These are phyloP conservation scores for Mortierella sp. DNA, from an alignment of 371 early-diverging fungal genomes.

Conservation along the genomic window DNA sequence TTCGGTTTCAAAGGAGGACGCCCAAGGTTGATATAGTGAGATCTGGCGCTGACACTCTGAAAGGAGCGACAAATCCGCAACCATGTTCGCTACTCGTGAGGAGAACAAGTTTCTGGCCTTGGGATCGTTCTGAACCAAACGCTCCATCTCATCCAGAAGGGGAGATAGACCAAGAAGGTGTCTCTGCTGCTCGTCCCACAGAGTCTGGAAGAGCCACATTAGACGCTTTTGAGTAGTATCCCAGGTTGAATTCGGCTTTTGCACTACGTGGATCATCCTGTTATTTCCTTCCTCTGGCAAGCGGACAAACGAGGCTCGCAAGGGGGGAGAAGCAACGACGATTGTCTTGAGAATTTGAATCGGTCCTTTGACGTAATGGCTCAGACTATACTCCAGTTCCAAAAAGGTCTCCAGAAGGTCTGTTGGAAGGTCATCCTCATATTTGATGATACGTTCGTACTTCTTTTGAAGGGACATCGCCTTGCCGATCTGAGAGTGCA, in stretches of 20 bases:
- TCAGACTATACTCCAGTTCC: slow-evolving; percentile 31
- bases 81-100: slow-evolving; percentile 11
- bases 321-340: slow-evolving; percentile 32
- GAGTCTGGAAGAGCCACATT: slow-evolving; percentile 29
- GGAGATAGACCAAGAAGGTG: slow-evolving; percentile 13
- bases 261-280: slow-evolving; percentile 11
- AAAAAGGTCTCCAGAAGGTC: slow-evolving; percentile 31
- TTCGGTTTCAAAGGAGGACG: slow-evolving; percentile 28
- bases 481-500: slow-evolving; percentile 23
- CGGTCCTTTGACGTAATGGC: slow-evolving; percentile 14
- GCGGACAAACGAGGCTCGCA: slow-evolving; percentile 28
- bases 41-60: slow-evolving; percentile 32
- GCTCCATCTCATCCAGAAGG: slow-evolving; percentile 30
- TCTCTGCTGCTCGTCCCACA: slow-evolving; percentile 23
- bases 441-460: slow-evolving; percentile 20
- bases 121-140: slow-evolving; percentile 33
- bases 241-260: slow-evolving; percentile 4
- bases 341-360: slow-evolving; percentile 13
- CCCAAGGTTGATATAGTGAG: slow-evolving; percentile 31
- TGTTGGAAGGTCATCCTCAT: slow-evolving; percentile 25
- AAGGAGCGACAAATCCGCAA: slow-evolving; percentile 36
- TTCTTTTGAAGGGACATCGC: slow-evolving; percentile 20
- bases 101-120: slow-evolving; percentile 32
- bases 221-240: slow-evolving; percentile 23
- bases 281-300: slow-evolving; percentile 26